Evolutionary conservation across 495 filamentous ascomycete genomes (phyloP).

Genomic region (Tetracladium setigerum): DNA sequence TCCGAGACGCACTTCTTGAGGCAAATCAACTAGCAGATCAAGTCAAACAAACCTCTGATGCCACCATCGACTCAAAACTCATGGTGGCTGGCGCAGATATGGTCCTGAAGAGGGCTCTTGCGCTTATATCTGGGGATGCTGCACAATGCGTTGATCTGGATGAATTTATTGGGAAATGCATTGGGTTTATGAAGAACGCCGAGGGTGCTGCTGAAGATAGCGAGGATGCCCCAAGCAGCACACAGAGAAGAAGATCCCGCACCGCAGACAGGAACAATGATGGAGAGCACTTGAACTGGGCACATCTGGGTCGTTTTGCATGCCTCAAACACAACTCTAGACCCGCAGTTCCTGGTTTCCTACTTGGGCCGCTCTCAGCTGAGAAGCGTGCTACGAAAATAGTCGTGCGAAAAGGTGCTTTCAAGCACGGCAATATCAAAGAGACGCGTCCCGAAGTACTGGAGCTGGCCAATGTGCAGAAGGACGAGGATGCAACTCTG

Average conservation of each 20-base stretch:
- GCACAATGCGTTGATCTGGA: constrained; percentile 78
- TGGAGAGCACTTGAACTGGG: constrained; percentile 83
- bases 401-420: constrained; percentile 55
- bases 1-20: constrained; percentile 52
- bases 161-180: constrained; percentile 88
- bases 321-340: constrained; percentile 64
- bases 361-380: constrained; percentile 82
- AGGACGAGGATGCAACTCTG: constrained; percentile 65
- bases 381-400: constrained; percentile 70
- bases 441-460: constrained; percentile 72
- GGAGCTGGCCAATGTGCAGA: constrained; percentile 58
- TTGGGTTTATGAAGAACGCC: constrained; percentile 68
- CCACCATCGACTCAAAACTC: constrained; percentile 79
- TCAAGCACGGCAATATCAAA: constrained; percentile 53
- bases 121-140: constrained; percentile 60
- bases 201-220: constrained; percentile 30
- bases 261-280: constrained; percentile 48
- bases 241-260: constrained; percentile 29
- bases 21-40: constrained; percentile 56
- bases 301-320: constrained; percentile 67
- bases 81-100: constrained; percentile 73
- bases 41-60: constrained; percentile 90
- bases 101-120: constrained; percentile 62
- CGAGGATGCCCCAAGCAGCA: constrained; percentile 29
- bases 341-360: constrained; percentile 73